A percentile compares a stretch with the other conserved stretches of the same genome.
phyloP scores from a whole-genome alignment of 83 land plant species.

The Thuja plicata region DNA sequence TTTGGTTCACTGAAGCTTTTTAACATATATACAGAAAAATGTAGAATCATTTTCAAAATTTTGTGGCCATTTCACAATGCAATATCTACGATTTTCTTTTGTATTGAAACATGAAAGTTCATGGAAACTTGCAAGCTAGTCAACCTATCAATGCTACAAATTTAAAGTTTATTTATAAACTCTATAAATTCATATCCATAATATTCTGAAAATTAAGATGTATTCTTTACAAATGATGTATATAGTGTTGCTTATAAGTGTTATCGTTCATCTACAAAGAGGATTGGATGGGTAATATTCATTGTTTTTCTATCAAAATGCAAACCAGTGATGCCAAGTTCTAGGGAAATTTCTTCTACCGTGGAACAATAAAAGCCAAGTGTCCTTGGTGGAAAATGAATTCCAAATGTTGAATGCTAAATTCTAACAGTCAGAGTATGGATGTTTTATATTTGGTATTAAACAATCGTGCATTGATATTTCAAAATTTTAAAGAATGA shows the following conservation, averaged over 20 bases:
- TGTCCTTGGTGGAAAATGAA: not conserved
- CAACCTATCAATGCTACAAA: not conserved
- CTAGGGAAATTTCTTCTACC: not conserved
- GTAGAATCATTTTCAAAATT: not conserved
- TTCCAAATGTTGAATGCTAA: not conserved
- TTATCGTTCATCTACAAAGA: not conserved
- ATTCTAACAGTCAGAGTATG: not conserved
- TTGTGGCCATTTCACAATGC: not conserved
- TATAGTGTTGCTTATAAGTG: not conserved
- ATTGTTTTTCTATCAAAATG: not conserved
- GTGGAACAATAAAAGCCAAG: not conserved
- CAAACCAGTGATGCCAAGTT: not conserved
- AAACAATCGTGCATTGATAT: not conserved
- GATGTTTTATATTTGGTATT: not conserved
- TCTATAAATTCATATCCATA: not conserved
- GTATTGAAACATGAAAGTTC: not conserved
- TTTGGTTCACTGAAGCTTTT: not conserved
- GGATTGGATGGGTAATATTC: not conserved
- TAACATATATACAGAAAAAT: not conserved
- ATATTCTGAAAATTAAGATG: not conserved
- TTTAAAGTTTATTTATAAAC: not conserved
- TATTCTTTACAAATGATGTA: not conserved
- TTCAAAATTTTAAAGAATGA: not conserved
- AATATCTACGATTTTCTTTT: not conserved
- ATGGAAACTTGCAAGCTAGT: not conserved